Percentiles rank a stretch among this genome's conserved stretches.
Evolutionary conservation across 1,284 basidiomycete genomes (phyloP).

Genomic region (Mixia osmundae): DNA sequence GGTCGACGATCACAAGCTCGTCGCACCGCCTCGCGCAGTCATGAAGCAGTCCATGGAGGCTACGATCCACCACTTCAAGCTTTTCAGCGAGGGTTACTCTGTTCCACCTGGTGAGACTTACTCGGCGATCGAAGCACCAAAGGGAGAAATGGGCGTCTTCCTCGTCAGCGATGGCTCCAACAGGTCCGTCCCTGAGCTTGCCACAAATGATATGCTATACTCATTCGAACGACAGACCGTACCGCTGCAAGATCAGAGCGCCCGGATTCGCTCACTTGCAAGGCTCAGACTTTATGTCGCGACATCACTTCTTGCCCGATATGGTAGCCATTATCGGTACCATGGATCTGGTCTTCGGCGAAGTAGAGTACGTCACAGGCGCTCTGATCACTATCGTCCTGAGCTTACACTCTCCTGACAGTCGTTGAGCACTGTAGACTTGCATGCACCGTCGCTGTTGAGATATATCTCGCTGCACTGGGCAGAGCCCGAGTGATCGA

Average conservation of each 20-base stretch:
- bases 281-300: conserved; percentile 85
- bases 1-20: conserved; percentile 92
- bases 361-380: no score
- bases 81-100: conserved; percentile 84
- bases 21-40: conserved; percentile 81
- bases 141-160: conserved; percentile 46
- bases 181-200: neutral
- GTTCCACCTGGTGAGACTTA: conserved; percentile 97
- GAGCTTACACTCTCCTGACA: no score
- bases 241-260: conserved; percentile 49
- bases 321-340: conserved; percentile 84
- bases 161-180: conserved; percentile 33
- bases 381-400: no score
- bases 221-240: conserved; percentile 75
- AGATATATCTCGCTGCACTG: no score
- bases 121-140: conserved; percentile 90
- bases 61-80: conserved; percentile 78
- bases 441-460: no score
- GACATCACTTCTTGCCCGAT: conserved; percentile 44
- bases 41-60: conserved; percentile 95
- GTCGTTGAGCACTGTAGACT: no score
- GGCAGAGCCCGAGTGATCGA: no score
- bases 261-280: conserved; percentile 76
- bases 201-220: conserved; percentile 21
- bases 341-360: conserved; percentile 52